Conservation (phyloP, 2,329 filamentous ascomycete species). For the Arthrobotrys conoides region DNA sequence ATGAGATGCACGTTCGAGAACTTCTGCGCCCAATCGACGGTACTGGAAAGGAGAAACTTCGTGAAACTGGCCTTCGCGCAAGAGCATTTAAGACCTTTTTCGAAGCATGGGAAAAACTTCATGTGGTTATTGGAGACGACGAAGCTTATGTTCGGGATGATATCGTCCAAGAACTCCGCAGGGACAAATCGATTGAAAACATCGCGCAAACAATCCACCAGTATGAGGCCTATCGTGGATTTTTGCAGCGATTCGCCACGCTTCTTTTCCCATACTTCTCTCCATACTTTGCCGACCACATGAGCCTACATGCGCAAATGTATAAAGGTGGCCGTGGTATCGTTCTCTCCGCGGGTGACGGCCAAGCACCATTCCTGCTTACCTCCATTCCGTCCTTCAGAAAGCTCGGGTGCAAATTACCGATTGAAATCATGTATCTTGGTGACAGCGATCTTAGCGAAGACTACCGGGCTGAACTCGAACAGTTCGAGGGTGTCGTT, state of each 20-base stretch:
- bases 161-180: constrained; percentile 67
- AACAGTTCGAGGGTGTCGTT: constrained; percentile 68
- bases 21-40: constrained; percentile 67
- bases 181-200: constrained; percentile 62
- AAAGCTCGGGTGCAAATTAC: constrained; percentile 67
- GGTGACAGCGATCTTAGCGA: constrained; percentile 69
- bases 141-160: constrained; percentile 67
- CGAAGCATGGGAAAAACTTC: constrained; percentile 67
- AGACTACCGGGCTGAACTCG: constrained; percentile 67
- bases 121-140: constrained; percentile 66
- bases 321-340: constrained; percentile 68
- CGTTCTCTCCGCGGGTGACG: constrained; percentile 69
- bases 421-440: constrained; percentile 68
- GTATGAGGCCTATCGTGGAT: constrained; percentile 68
- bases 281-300: constrained; percentile 69
- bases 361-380: constrained; percentile 68
- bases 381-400: constrained; percentile 68
- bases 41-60: constrained; percentile 67
- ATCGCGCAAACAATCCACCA: constrained; percentile 66
- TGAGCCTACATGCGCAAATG: constrained; percentile 68
- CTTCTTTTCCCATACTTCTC: constrained; percentile 68
- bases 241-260: constrained; percentile 67
- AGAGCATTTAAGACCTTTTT: constrained; percentile 67
- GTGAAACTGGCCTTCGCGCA: constrained; percentile 67
- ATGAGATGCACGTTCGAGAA: constrained; percentile 66